Evolutionary conservation across 306 rosid genomes (phyloP), one percentile per base, ranked within the genome.

Genomic region (Amphicarpaea edgeworthii): DNA sequence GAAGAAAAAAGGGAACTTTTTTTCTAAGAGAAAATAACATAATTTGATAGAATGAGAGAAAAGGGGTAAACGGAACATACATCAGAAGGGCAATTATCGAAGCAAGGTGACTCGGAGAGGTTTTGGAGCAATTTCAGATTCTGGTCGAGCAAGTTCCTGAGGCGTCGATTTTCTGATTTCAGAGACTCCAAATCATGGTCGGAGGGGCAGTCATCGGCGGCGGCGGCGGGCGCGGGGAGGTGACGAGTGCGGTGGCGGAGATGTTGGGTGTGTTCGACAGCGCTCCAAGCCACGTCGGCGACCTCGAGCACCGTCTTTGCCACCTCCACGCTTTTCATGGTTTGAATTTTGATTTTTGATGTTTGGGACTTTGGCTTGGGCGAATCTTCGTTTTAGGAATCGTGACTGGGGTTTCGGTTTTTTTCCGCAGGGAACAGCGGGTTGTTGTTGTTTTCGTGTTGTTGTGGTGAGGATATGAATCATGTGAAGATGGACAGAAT

Each of bases 271-370:
- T 79, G 78, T 65, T 95, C 99, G 66, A 92, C 46, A 86, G 97
- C 97, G 53, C 80, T 54, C 96, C 92, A 92, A 11, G 99, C 97
- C 17, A 90, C 96, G 67, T 95, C 99, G 58, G 99, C 97, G 6
- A 95, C 97, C 90, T 95, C 99, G 19, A 95, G 59, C 73, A 92
- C 97, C 71, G 99, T 95, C 84, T 92, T 95, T 17, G 97, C 96
- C 68, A 90, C 87, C 90, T 90, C 89, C 0, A 92, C 41, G 53
- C 89, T 81, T 50, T 84, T 83, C 93, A 90, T 92, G 80, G 30
- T 79, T 75, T 8, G 49, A 17, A 2, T 19, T 30, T 17, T 16
- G 49, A 17, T 3, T 19, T 30, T 17, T 16, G n/a, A 24, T 20
- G 10, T 37, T 42, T 30, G 59, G 60, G 70, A 5, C 2, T 65